phyloP scores from a whole-genome alignment of 371 early-diverging fungal genomes.

The Mortierella sp. region DNA sequence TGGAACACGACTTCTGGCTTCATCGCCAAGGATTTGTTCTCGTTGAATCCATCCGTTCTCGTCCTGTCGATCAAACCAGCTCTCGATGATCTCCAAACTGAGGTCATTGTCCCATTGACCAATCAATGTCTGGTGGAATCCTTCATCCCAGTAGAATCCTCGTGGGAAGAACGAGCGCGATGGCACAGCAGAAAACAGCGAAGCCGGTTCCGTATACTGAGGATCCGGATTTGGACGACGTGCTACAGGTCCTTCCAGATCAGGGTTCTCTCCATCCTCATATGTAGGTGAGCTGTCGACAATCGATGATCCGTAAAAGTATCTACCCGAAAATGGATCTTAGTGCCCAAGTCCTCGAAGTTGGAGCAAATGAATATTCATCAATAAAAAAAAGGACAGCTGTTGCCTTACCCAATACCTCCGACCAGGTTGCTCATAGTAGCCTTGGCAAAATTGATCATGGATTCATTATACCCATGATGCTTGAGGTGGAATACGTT shows the following conservation, averaged over 20 bases:
- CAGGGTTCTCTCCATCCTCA: constrained; percentile 66
- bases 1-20: constrained; percentile 91
- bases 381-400: too few species aligned
- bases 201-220: constrained; percentile 67
- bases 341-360: too few species aligned
- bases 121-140: constrained; percentile 90
- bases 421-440: constrained; percentile 88
- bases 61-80: constrained; percentile 87
- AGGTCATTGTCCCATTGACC: constrained; percentile 91
- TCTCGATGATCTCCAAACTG: constrained; percentile 80
- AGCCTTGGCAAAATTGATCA: constrained; percentile 79
- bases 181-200: constrained; percentile 88
- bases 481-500: constrained; percentile 70
- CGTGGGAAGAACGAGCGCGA: constrained; percentile 95
- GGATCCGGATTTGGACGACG: constrained; percentile 58
- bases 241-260: constrained; percentile 56
- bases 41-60: constrained; percentile 93
- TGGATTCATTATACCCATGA: constrained; percentile 69
- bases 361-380: too few species aligned
- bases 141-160: constrained; percentile 97
- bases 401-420: constrained; percentile 80
- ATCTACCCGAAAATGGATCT: too few species aligned
- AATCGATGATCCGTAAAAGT: constrained; percentile 61
- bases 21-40: constrained; percentile 95
- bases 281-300: constrained; percentile 56